Conservation (phyloP, 2,329 filamentous ascomycete species). For the Zarea fungicola region DNA sequence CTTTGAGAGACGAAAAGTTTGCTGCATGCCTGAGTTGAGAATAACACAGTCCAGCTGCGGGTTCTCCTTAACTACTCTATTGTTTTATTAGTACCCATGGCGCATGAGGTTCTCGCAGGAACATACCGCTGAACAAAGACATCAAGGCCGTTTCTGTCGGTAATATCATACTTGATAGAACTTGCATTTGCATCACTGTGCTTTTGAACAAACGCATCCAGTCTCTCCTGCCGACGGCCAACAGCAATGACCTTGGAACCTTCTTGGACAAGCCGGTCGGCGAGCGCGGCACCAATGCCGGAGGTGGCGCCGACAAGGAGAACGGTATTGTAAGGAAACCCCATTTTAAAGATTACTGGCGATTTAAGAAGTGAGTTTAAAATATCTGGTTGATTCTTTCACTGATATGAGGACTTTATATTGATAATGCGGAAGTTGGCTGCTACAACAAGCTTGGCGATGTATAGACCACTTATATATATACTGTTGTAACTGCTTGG, state of each 20-base stretch:
- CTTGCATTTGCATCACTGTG: slow-evolving; percentile 37
- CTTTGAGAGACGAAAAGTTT: slow-evolving; percentile 22
- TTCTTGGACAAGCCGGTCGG: slow-evolving; percentile 33
- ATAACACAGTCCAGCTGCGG: slow-evolving; percentile 51
- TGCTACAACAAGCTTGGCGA: no score
- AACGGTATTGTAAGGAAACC: slow-evolving; percentile 50
- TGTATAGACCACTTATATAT: no score
- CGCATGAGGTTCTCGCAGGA: not conserved
- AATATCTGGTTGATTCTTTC: not conserved
- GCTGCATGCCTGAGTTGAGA: slow-evolving; percentile 53
- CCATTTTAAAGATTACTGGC: slow-evolving; percentile 30
- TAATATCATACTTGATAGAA: slow-evolving; percentile 36
- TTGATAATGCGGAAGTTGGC: not conserved
- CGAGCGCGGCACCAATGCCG: slow-evolving; percentile 21
- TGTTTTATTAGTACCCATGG: not conserved
- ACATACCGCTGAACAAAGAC: slow-evolving; percentile 16
- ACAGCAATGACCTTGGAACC: slow-evolving; percentile 41
- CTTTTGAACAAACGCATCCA: slow-evolving; percentile 41
- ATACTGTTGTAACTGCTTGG: no score
- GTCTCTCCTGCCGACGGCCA: slow-evolving; percentile 42
- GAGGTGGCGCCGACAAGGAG: slow-evolving; percentile 38
- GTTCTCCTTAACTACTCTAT: slow-evolving; percentile 23
- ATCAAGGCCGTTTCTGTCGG: slow-evolving; percentile 31
- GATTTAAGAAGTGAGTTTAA: not conserved
- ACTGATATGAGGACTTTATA: not conserved